Percentiles rank a stretch among this genome's conserved stretches.
Evolutionary conservation across 352 stramenopile genomes (phyloP).

Genomic region (Pythium sukuiense): DNA sequence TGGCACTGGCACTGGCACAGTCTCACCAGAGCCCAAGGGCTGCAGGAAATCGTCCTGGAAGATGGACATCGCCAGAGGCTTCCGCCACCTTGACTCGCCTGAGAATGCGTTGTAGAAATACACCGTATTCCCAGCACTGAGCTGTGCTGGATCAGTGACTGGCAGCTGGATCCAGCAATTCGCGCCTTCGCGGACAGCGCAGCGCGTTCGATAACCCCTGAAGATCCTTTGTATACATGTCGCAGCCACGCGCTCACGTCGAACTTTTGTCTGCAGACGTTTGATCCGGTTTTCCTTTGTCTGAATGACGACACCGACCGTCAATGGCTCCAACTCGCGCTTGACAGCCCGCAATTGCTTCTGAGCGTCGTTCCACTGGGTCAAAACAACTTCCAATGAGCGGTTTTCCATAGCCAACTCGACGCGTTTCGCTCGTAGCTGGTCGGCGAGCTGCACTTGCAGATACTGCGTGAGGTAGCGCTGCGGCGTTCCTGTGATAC

Average conservation of each 20-base stretch:
- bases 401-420: slow-evolving; percentile 57
- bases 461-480: slow-evolving; percentile 93
- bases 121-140: slow-evolving; percentile 15
- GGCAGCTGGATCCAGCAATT: slow-evolving; percentile 78
- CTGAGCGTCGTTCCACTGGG: slow-evolving; percentile 58
- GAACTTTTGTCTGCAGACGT: slow-evolving; percentile 73
- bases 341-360: slow-evolving; percentile 67
- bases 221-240: slow-evolving; percentile 83
- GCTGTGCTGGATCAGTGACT: slow-evolving; percentile 21
- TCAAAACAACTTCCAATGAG: slow-evolving; percentile 56
- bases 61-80: slow-evolving; percentile 75
- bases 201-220: slow-evolving; percentile 68
- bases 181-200: slow-evolving; percentile 60
- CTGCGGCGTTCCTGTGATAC: slow-evolving; percentile 87
- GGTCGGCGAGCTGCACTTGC: slow-evolving; percentile 87
- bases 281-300: slow-evolving; percentile 65
- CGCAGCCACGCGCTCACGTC: slow-evolving; percentile 55
- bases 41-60: slow-evolving; percentile 61
- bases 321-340: slow-evolving; percentile 86
- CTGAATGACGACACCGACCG: slow-evolving; percentile 75
- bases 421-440: slow-evolving; percentile 71
- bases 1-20: neutral
- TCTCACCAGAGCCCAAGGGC: slow-evolving; percentile 27
- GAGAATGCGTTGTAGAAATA: slow-evolving; percentile 89
- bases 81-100: slow-evolving; percentile 57